Percentiles rank a stretch among this genome's conserved stretches.
phyloP scores from a whole-genome alignment of 1,284 basidiomycete genomes.

The Bjerkandera adusta region DNA sequence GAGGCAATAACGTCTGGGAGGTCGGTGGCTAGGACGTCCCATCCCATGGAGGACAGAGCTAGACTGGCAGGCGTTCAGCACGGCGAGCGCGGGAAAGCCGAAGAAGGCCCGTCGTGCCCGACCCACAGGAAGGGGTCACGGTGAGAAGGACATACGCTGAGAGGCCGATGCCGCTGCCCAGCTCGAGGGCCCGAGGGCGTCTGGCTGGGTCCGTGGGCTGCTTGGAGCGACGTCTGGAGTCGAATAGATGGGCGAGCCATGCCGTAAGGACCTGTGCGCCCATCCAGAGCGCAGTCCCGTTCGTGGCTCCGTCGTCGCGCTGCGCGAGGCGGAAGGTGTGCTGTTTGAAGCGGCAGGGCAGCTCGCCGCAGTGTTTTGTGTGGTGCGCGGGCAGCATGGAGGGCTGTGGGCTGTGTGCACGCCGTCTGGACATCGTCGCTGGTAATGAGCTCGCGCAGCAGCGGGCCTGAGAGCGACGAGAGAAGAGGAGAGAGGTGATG shows the following conservation, averaged over 20 bases:
- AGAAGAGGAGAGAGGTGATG: constrained; percentile 20
- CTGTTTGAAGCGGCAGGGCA: constrained; percentile 46
- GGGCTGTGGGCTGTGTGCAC: background rate
- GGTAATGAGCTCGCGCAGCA: constrained; percentile 2
- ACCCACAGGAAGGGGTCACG: constrained; percentile 14
- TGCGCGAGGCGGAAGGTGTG: constrained; percentile 50
- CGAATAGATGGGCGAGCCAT: constrained; percentile 48
- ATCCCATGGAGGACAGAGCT: constrained; percentile 67
- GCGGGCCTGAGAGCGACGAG: constrained; percentile 8
- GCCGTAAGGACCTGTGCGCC: constrained; percentile 72
- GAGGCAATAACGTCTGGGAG: constrained; percentile 63
- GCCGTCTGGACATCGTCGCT: constrained; percentile 1
- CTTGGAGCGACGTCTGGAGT: constrained; percentile 19
- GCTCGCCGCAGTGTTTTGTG: constrained; percentile 64
- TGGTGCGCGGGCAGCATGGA: constrained; percentile 49
- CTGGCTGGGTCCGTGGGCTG: constrained; percentile 20
- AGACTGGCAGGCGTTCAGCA: constrained; percentile 44
- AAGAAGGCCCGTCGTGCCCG: constrained; percentile 11
- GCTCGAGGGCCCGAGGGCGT: constrained; percentile 61
- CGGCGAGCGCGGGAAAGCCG: constrained; percentile 14
- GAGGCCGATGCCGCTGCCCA: constrained; percentile 83
- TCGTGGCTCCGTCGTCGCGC: constrained; percentile 58
- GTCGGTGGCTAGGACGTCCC: constrained; percentile 81
- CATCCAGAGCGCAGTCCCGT: constrained; percentile 89
- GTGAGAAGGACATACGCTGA: constrained; percentile 56